Evolutionary conservation across 805 yeast genomes (phyloP), one percentile per base, ranked within the genome.

Genomic region (Wickerhamiella parazyma): DNA sequence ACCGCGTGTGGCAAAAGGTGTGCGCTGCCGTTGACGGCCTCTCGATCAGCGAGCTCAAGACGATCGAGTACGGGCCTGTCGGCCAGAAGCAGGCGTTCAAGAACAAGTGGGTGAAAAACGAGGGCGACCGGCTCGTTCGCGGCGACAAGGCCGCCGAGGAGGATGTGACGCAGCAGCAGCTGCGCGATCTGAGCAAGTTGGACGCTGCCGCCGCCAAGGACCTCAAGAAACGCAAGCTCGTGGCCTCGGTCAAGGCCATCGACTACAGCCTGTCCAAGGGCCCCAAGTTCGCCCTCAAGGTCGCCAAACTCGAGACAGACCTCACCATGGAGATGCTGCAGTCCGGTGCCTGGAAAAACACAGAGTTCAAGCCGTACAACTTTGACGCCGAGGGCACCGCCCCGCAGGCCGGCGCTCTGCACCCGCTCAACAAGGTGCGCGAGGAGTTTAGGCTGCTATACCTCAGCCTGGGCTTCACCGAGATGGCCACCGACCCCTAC

Each of bases 31-130:
- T 87, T 41, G 94, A 81, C 45, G 86, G 89, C 29, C 70, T 91
- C 55, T 83, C 81, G 58, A 78, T 91, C 54, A 61, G 80, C 19
- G 96, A 89, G 16, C 64, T 66, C 28, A 55, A 55, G 41, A 60
- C 76, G 45, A 96, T 96, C 45, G 67, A 76, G 42, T 76, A 76
- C 47, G 97, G 96, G 49, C 78, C 79, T 54, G 72, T 89, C 51
- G 99, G 98, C 50, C 98, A 91, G 67, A 94, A 94, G 54, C 78
- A 87, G 57, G 99, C 97, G 14, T 93, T 91, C 73, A 89, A 86
- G 65, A 87, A 87, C 62, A 93, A 94, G 34, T 91, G 99, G 99
- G 78, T 91, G 55, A 67, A 73, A 50, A 91, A 93, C 62, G 82
- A 80, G 47, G 93, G 89, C 46, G 94, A 82, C 54, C 76, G 71